Evolutionary conservation across 805 yeast genomes (phyloP), one percentile per base, ranked within the genome.

Genomic region (Candida oleophila): DNA sequence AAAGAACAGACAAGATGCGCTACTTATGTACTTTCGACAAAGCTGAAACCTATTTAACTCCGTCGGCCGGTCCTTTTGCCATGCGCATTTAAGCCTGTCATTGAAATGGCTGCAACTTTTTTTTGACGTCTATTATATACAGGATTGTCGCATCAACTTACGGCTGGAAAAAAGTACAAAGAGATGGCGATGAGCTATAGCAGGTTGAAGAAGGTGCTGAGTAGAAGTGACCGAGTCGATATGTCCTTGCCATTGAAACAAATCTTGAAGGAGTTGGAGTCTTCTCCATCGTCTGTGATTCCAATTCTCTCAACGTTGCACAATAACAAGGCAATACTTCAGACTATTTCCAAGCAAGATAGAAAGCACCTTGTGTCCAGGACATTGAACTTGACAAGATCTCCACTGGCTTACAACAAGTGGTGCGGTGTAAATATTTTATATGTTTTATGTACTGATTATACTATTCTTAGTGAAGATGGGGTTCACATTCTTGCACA

Each of bases 351-450:
- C 12, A 76, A 77, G 54, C 59, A 74, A 8, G 83, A 81, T 22
- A 56, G 76, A 30, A 71, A 72, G 48, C 85, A 80, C 55, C 62
- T 82, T 22, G 70, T 77, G 30, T 66, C 79, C 9, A 55, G 77
- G 37, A 60, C 67, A 15, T 53, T 65, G 38, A 65, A 63, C 43
- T 55, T 69, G 30, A 49, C 63, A 36, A 53, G 53, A 42, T 57
- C 71, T 22, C 57, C 56, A 47, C 55, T 55, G 16, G 69, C 72
- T n/a, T 68, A 62, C 41, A 62, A 66, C 41, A 71, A 78, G 45
- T 83, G 88, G 87, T 73, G 80, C 51, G 88, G 85, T 4, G 73
- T 82, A 32, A 80, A 78, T 53, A 52, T 82, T 4, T 68, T 75
- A 11, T 64, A 69, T 35, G 80, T 82, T 0, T 57, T 82, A 42